Base-by-base conservation (phyloP, 257 asterid species). In the Fraxinus quadrangulata region DNA sequence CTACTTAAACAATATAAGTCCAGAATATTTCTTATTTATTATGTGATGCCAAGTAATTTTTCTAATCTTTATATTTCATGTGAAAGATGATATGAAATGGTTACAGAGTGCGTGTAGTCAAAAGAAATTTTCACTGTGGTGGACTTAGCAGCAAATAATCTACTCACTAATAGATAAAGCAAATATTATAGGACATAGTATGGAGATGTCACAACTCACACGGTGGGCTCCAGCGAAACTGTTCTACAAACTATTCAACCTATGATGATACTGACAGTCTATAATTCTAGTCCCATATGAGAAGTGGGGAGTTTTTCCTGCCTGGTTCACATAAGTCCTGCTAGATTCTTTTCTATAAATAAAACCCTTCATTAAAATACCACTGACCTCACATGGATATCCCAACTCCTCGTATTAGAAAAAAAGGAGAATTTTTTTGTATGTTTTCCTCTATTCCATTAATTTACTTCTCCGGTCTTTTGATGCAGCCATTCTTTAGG, bases 31-130 rank as follows among this genome's bases (percentile, higher is more conserved):
- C 56, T 36, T 19, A 37, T 70, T 70, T 17, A 26, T 37, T 14
- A n/a, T n/a, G 74, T 37, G 74, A 70, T 36, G 65, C 56, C 24
- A 37, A 45, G 8, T 69, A 34, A 1, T 16, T 70, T 70, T 70
- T 70, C 73, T 34, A 2, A 21, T 70, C 74, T 70, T 70, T 31
- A 45, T n/a, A 33, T 71, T 39, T 39, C 23, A 9, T 1, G 6
- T 12, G 75, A 28, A 36, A 71, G 67, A 40, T 7, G 36, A 21
- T 61, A 40, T 5, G 6, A 40, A 40, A 40, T 40, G 36, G 49
- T 71, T 71, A 8, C 42, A 71, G 17, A 71, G 17, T 12, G 10
- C 0, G 9, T 17, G 9, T 21, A 23, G 24, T 45, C 10, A 39
- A 19, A 28, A 71, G 56, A 23, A 21, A 21, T 71, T 23, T 36